Evolutionary conservation across 768 basidiomycete genomes (phyloP), one percentile per base, ranked within the genome.

Genomic region (Galerina sulciceps): DNA sequence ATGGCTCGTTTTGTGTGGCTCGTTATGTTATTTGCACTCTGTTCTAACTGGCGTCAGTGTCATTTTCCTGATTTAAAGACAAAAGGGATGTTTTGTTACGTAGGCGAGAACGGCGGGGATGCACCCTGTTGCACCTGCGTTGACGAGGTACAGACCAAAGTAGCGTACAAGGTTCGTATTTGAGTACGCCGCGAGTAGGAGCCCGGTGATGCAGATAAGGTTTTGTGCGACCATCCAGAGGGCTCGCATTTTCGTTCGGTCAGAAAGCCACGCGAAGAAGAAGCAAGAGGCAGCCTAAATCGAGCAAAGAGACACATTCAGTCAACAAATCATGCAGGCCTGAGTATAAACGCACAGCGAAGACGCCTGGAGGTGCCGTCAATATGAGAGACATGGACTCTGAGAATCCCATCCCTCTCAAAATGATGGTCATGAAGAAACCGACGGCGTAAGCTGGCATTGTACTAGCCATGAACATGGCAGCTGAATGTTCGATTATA

Each of bases 31-130:
- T 77, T 77, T 36, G 75, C 67, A 45, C 67, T 71, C 76, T 78
- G 40, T 34, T 14, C 10, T 8, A 31, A 3, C 8, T 5, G 26
- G 31, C 49, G 17, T 53, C 20, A 56, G 44, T 40, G 17, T 11
- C 10, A 42, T 31, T 31, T 31, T 4, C 8, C n/a, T 26, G 26
- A 3, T 31, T 31, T 4, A 31, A 1, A 31, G 2, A 8, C 26
- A 2, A 31, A 31, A n/a, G n/a, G 26, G 26, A 31, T 8, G 2
- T 2, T 0, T 31, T 31, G 76, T 64, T 11, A 77, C 75, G 60
- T 78, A 78, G 52, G 76, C 76, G 6, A 79, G 62, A 43, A 78
- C 63, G 26, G 72, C 71, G 15, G 78, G 76, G 18, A 78, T 66
- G 57, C 69, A 71, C 6, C 74, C 69, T 3, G 75, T 70, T 18